These are phyloP conservation scores for Colletotrichum costaricense DNA, from an alignment of 2,329 filamentous ascomycete genomes.

Conservation along the genomic window DNA sequence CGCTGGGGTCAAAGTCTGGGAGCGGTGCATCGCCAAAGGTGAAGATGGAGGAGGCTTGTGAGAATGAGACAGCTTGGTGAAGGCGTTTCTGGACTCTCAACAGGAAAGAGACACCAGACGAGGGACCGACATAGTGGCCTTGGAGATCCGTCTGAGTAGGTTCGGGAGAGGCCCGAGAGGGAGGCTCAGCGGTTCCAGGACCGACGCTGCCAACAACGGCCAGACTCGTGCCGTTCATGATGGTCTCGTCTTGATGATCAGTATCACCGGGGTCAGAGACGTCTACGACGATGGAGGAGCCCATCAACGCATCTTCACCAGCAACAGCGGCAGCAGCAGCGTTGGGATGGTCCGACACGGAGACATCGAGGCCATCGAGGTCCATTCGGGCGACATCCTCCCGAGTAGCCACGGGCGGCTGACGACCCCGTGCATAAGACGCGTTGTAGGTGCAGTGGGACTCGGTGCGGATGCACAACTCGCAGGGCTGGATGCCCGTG, in stretches of 20 bases:
- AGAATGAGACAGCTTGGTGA: constrained; percentile 39
- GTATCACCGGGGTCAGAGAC: constrained; percentile 10
- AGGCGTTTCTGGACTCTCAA: constrained; percentile 45
- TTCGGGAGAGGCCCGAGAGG: constrained; percentile 55
- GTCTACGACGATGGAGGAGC: constrained; percentile 1
- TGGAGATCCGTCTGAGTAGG: constrained; percentile 45
- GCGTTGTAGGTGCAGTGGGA: constrained; percentile 60
- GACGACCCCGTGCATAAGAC: constrained; percentile 58
- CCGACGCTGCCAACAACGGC: not conserved
- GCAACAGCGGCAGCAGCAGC: not conserved
- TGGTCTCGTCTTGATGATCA: constrained; percentile 6
- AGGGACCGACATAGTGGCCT: constrained; percentile 47
- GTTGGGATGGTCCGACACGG: not conserved
- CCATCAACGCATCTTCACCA: constrained; percentile 12
- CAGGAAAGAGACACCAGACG: constrained; percentile 45
- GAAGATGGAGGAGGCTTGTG: constrained; percentile 55
- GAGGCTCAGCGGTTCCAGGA: constrained; percentile 49
- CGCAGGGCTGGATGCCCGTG: constrained; percentile 46
- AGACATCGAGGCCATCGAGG: constrained; percentile 23
- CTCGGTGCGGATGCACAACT: constrained; percentile 45
- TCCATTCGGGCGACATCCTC: constrained; percentile 26
- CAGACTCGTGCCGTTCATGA: constrained; percentile 19
- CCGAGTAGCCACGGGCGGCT: constrained; percentile 50
- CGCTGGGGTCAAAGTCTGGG: constrained; percentile 47
- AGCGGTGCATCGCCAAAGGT: constrained; percentile 64